These are phyloP conservation scores for Helotiales sp. DNA, from an alignment of 2,329 filamentous ascomycete genomes.

Conservation along the genomic window DNA sequence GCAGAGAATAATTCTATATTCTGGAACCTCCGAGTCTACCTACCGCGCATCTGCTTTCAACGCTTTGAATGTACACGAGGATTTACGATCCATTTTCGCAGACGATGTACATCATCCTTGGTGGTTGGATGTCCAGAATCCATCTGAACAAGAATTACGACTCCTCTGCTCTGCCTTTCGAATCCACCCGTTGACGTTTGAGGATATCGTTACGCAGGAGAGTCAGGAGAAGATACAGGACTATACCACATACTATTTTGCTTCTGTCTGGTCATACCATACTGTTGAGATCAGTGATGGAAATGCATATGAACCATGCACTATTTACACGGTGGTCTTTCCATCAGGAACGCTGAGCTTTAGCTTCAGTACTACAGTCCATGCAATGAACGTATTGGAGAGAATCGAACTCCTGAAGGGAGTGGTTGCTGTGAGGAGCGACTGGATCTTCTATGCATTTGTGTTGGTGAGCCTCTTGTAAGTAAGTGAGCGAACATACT, in stretches of 20 bases:
- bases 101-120: conserved; percentile 44
- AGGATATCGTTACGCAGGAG: conserved; percentile 92
- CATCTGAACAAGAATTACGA: conserved; percentile 83
- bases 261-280: conserved; percentile 89
- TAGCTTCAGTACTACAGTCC: conserved; percentile 80
- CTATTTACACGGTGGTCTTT: conserved; percentile 93
- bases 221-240: conserved; percentile 95
- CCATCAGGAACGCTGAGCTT: conserved; percentile 90
- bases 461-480: conserved; percentile 69
- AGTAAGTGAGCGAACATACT: too few species aligned
- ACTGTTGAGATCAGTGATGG: conserved; percentile 55
- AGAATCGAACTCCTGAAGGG: conserved; percentile 88
- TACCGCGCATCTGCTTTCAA: conserved; percentile 1
- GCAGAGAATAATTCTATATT: conserved; percentile 5
- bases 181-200: conserved; percentile 88
- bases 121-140: conserved; percentile 93
- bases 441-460: conserved; percentile 97
- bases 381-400: conserved; percentile 82
- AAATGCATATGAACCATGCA: conserved; percentile 73
- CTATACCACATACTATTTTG: conserved; percentile 94
- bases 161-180: conserved; percentile 89
- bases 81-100: conserved; percentile 3
- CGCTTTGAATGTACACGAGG: not conserved
- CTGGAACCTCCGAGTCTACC: not conserved
- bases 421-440: conserved; percentile 86